Conservation (phyloP, 2,329 filamentous ascomycete species). For the Leptographium lundbergii region DNA sequence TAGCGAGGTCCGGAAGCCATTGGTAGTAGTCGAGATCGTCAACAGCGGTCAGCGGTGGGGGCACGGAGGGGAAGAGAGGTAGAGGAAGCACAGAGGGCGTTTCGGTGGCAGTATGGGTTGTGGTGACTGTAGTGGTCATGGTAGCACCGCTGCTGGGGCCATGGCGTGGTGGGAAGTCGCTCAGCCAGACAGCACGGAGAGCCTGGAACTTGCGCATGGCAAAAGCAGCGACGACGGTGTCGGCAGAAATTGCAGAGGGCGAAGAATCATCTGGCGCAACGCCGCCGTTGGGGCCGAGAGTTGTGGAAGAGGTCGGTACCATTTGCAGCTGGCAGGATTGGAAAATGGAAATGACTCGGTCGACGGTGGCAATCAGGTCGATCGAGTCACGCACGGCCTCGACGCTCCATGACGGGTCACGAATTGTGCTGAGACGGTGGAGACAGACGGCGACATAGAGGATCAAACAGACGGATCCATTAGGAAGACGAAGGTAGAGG, state of each 20-base stretch:
- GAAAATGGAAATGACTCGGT: constrained; percentile 11
- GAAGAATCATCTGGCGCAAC: not conserved
- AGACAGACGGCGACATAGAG: constrained; percentile 7
- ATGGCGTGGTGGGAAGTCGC: not conserved
- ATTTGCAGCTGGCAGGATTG: not conserved
- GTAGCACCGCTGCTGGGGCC: not conserved
- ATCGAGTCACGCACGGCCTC: constrained; percentile 17
- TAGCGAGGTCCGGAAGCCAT: not conserved
- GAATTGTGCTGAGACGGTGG: constrained; percentile 9
- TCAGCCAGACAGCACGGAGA: not conserved
- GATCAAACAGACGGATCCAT: constrained; percentile 2
- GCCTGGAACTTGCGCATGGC: not conserved
- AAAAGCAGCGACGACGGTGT: not conserved
- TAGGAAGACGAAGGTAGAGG: not conserved
- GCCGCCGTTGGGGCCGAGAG: not conserved
- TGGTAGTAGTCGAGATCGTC: not conserved
- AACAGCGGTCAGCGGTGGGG: not conserved
- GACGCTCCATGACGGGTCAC: constrained; percentile 26
- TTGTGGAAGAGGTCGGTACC: not conserved
- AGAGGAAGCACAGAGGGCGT: not conserved
- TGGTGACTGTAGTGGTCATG: not conserved
- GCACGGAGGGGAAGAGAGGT: not conserved
- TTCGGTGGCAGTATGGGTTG: not conserved
- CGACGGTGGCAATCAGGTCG: constrained; percentile 19
- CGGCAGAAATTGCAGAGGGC: not conserved